Percentiles rank a stretch among this genome's conserved stretches.
phyloP scores from a whole-genome alignment of 1,284 basidiomycete genomes.

The Inonotus obliquus region DNA sequence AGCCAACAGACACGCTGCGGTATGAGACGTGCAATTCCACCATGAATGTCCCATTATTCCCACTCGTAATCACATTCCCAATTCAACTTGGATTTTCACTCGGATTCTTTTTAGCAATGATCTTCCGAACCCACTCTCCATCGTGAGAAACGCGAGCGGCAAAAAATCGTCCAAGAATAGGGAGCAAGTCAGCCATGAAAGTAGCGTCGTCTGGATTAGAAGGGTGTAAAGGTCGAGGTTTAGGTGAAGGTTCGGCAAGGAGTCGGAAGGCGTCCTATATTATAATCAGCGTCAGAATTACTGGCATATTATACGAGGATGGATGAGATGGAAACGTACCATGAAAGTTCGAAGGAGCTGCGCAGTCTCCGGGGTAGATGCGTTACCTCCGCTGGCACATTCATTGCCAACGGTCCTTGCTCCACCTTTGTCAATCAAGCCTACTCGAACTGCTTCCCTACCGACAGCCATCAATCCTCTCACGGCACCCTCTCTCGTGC shows the following conservation, averaged over 20 bases:
- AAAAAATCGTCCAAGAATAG: slow-evolving; percentile 58
- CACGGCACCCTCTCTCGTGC: slow-evolving; percentile 81
- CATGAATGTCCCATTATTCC: too few relatives aligned
- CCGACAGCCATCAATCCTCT: slow-evolving; percentile 81
- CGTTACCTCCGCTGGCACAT: slow-evolving; percentile 30
- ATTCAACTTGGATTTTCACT: not conserved
- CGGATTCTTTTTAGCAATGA: not conserved
- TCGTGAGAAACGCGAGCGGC: slow-evolving; percentile 51
- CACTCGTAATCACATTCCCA: too few relatives aligned
- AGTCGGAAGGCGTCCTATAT: slow-evolving; percentile 59
- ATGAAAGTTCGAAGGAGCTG: slow-evolving; percentile 52
- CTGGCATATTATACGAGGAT: too few relatives aligned
- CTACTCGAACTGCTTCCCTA: slow-evolving; percentile 76
- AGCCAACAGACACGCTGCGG: too few relatives aligned
- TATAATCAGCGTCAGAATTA: slow-evolving; percentile 14
- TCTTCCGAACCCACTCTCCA: slow-evolving; percentile 45
- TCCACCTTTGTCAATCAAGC: slow-evolving; percentile 72
- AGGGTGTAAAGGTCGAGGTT: slow-evolving; percentile 50
- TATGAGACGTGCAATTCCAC: too few relatives aligned
- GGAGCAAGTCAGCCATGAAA: slow-evolving; percentile 43
- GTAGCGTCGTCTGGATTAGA: slow-evolving; percentile 42
- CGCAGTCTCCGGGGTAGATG: slow-evolving; percentile 32
- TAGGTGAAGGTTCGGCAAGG: slow-evolving; percentile 49
- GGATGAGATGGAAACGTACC: slow-evolving; percentile 41
- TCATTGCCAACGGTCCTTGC: slow-evolving; percentile 68